A percentile compares a stretch with the other conserved stretches of the same genome.
These are phyloP conservation scores for Suillus luteus DNA, from an alignment of 768 basidiomycete species.

Conservation along the genomic window DNA sequence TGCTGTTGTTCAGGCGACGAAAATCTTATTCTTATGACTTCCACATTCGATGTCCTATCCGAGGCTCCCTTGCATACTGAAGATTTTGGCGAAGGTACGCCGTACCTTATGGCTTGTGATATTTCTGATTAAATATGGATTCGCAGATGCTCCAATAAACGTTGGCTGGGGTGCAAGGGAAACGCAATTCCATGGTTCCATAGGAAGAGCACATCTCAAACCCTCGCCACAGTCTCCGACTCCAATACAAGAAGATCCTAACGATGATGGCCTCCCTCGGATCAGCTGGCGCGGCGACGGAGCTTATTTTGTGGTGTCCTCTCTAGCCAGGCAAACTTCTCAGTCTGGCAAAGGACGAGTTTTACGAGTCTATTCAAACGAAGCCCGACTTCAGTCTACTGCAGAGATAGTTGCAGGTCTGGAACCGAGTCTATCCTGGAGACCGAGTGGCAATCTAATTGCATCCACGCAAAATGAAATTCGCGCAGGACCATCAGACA, in stretches of 20 bases:
- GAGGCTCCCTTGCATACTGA: slow-evolving; percentile 70
- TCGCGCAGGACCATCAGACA: slow-evolving; percentile 71
- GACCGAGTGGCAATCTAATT: slow-evolving; percentile 87
- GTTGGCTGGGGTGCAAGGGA: slow-evolving; percentile 98
- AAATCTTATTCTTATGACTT: slow-evolving; percentile 86
- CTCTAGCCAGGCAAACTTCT: slow-evolving; percentile 48
- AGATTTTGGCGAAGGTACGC: slow-evolving; percentile 81
- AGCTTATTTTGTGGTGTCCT: slow-evolving; percentile 82
- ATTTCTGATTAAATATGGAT: slow-evolving; percentile 15
- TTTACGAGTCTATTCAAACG: slow-evolving; percentile 35
- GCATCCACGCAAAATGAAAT: slow-evolving; percentile 75
- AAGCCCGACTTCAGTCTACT: slow-evolving; percentile 77
- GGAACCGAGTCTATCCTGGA: slow-evolving; percentile 80
- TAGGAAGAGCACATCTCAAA: slow-evolving; percentile 66
- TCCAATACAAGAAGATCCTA: slow-evolving; percentile 55
- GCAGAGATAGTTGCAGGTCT: slow-evolving; percentile 83
- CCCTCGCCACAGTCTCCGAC: slow-evolving; percentile 55
- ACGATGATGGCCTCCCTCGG: slow-evolving; percentile 70
- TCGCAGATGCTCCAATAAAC: slow-evolving; percentile 82
- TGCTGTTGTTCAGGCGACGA: slow-evolving; percentile 52
- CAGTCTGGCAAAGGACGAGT: slow-evolving; percentile 25
- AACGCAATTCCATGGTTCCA: slow-evolving; percentile 96
- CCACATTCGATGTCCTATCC: slow-evolving; percentile 83
- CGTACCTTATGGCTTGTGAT: background rate
- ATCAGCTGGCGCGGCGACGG: slow-evolving; percentile 96